Evolutionary conservation across 768 basidiomycete genomes (phyloP), one percentile per base, ranked within the genome.

Genomic region (Tulasnella sp.): DNA sequence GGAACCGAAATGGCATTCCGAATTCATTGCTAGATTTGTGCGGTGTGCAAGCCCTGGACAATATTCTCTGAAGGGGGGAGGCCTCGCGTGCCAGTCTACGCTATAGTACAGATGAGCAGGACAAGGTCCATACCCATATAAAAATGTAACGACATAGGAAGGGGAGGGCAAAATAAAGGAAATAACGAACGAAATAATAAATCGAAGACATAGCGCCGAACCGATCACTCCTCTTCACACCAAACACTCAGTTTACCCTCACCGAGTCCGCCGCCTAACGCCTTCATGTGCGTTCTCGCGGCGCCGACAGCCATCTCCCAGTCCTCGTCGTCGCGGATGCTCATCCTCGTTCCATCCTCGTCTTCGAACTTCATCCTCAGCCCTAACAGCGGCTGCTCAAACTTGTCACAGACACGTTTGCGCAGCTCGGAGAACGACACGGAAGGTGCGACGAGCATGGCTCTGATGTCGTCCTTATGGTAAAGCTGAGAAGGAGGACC

Each of bases 221-320:
- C 5, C 34, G 34, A 7, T 38, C 49, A 59, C 10, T 50, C 57
- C 41, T 84, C 80, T 17, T 68, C 68, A 66, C 85, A 87, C 91
- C 89, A 93, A 52, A 94, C 76, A 72, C 89, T 90, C 34, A 94
- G 74, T 70, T 82, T 87, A 45, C 91, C 90, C 70, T 92, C 90
- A 10, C 87, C 88, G 67, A 82, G 84, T 19, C 83, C 78, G 10
- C 38, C n/a, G 17, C 31, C 49, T 24, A 24, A 21, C 11, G 44
- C 29, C 17, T 45, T 43, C 19, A 41, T 55, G 62, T 73, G 77
- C 67, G 83, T 83, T 24, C 85, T 76, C 8, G 90, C 89, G 1
- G 88, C 91, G 73, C 92, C 92, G 54, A 93, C 81, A 44, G 91
- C 92, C 58, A 92, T 79, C 64, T 93, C 91, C 67, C 82, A 93